These are phyloP conservation scores for Pseudopithomyces maydicus DNA, from an alignment of 2,329 filamentous ascomycete species.

Conservation along the genomic window DNA sequence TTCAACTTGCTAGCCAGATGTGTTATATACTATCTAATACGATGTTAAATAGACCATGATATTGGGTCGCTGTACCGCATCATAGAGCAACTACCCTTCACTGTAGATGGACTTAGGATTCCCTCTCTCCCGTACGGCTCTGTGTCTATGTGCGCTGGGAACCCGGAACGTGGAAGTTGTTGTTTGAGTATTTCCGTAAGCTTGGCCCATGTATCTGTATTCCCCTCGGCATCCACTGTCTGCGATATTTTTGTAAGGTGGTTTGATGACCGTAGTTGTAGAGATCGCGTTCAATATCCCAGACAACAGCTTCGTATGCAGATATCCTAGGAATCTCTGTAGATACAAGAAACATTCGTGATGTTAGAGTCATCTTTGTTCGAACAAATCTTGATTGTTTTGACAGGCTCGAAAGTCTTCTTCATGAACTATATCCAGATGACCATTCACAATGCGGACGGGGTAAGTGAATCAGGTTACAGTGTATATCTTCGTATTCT, in stretches of 20 bases:
- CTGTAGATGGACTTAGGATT: too few species aligned
- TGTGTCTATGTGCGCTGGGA: too few species aligned
- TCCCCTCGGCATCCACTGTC: conserved; percentile 16
- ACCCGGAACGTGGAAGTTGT: conserved; percentile 24
- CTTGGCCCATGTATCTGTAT: conserved; percentile 17
- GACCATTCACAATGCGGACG: background rate
- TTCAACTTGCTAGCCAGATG: too few species aligned
- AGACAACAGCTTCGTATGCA: conserved; percentile 10
- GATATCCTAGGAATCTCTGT: conserved; percentile 1
- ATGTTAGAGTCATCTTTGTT: conserved; percentile 9
- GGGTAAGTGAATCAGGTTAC: background rate
- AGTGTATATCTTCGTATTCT: background rate
- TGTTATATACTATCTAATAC: too few species aligned
- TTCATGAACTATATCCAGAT: background rate
- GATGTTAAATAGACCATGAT: too few species aligned
- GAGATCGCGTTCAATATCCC: conserved; percentile 23
- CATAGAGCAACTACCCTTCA: too few species aligned
- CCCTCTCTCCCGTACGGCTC: too few species aligned
- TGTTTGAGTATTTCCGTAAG: conserved; percentile 16
- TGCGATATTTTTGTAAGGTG: conserved; percentile 13
- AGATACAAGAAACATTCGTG: conserved; percentile 9
- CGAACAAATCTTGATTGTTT: background rate
- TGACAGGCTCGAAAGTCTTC: background rate
- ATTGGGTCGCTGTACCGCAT: too few species aligned
- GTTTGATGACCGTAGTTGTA: conserved; percentile 14